phyloP scores from a whole-genome alignment of 2,329 filamentous ascomycete genomes.

The Venturia aucupariae region DNA sequence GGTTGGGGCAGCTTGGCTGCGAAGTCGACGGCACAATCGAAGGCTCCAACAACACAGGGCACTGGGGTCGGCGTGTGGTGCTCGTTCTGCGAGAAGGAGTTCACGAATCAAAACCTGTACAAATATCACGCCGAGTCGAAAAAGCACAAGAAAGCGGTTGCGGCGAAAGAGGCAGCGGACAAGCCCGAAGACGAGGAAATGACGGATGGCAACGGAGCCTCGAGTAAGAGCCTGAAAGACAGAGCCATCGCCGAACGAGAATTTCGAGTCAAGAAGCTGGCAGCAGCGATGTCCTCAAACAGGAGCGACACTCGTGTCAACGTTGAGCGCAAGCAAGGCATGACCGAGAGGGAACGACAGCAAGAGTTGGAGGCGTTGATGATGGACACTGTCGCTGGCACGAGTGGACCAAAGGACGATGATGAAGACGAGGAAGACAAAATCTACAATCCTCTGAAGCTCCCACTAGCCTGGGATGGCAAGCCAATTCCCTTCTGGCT shows the following conservation, averaged over 20 bases:
- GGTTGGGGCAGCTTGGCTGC: conserved; percentile 55
- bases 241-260: conserved; percentile 85
- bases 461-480: conserved; percentile 94
- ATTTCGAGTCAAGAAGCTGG: conserved; percentile 69
- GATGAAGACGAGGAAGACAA: conserved; percentile 55
- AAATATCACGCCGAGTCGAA: conserved; percentile 80
- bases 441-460: conserved; percentile 93
- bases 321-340: conserved; percentile 90
- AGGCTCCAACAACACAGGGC: conserved; percentile 41
- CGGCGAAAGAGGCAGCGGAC: conserved; percentile 41
- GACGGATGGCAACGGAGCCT: conserved; percentile 4
- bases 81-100: conserved; percentile 84
- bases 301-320: conserved; percentile 86
- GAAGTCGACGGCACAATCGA: conserved; percentile 28
- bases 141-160: conserved; percentile 80
- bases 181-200: conserved; percentile 15
- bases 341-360: conserved; percentile 93
- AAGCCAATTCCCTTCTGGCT: conserved; percentile 99
- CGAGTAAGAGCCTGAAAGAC: conserved; percentile 58
- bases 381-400: conserved; percentile 40
- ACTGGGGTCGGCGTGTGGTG: conserved; percentile 73
- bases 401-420: conserved; percentile 37
- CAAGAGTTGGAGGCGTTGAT: conserved; percentile 87
- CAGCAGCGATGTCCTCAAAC: conserved; percentile 75
- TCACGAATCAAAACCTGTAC: conserved; percentile 92